Evolutionary conservation across 768 basidiomycete species (phyloP).

Genomic region (Pleurotus salmoneostramineus): DNA sequence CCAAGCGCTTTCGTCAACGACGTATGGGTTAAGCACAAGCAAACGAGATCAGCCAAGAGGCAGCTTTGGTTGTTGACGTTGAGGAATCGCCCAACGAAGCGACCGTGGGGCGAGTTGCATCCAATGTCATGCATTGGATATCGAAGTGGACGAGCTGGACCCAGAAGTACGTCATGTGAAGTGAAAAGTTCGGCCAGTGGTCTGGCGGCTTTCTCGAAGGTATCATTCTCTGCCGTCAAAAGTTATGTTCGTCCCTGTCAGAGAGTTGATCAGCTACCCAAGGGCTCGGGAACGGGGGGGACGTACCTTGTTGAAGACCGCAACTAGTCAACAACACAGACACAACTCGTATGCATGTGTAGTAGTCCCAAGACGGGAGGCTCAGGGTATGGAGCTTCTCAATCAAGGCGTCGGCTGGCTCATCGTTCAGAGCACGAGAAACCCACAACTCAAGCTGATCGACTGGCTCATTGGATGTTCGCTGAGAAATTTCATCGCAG

Average conservation of each 20-base stretch:
- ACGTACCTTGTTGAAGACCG: conserved; percentile 37
- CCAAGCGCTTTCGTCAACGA: conserved; percentile 38
- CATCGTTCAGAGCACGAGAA: conserved; percentile 23
- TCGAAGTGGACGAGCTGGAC: conserved; percentile 46
- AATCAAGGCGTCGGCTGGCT: conserved; percentile 27
- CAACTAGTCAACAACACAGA: conserved; percentile 35
- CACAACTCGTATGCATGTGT: conserved; percentile 41
- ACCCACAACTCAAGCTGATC: conserved; percentile 35
- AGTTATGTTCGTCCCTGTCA: conserved; percentile 37
- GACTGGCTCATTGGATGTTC: conserved; percentile 19
- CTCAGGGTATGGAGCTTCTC: conserved; percentile 25
- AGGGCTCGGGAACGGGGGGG: not conserved
- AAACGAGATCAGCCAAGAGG: conserved; percentile 25
- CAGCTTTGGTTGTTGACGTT: conserved; percentile 2
- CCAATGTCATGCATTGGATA: conserved; percentile 26
- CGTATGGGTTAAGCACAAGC: conserved; percentile 34
- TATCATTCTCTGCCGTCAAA: conserved; percentile 38
- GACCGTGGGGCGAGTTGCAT: not conserved
- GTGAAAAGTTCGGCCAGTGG: conserved; percentile 34
- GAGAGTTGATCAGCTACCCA: not conserved
- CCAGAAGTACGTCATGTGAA: conserved; percentile 49
- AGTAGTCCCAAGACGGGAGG: conserved; percentile 45
- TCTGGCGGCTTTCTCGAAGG: conserved; percentile 29
- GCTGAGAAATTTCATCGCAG: not conserved
- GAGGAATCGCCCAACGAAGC: not conserved